phyloP scores from a whole-genome alignment of 192 early-diverging fungal genomes.

The Backusella macrospora region DNA sequence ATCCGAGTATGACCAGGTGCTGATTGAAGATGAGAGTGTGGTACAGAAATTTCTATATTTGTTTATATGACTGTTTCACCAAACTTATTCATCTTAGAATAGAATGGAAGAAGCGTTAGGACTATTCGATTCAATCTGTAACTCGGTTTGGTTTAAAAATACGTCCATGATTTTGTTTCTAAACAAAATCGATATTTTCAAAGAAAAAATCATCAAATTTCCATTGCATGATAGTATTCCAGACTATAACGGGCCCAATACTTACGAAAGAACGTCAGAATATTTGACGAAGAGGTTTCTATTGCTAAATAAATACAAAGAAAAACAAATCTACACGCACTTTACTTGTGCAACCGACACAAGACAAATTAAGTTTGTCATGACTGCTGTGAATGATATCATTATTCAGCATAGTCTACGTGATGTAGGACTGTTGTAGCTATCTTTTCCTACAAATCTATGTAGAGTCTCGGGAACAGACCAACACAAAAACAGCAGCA shows the following conservation, averaged over 20 bases:
- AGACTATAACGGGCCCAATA: conserved; percentile 76
- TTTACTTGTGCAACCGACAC: conserved; percentile 85
- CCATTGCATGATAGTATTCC: conserved; percentile 88
- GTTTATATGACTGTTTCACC: background rate
- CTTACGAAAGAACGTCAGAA: conserved; percentile 72
- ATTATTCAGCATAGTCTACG: conserved; percentile 82
- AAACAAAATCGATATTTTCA: conserved; percentile 97
- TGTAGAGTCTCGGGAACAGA: background rate
- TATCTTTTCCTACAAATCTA: background rate
- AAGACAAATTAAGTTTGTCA: conserved; percentile 81
- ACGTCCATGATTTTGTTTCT: conserved; percentile 96
- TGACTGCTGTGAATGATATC: conserved; percentile 84
- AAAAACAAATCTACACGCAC: conserved; percentile 82
- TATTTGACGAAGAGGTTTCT: conserved; percentile 80
- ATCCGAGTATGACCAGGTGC: conserved; percentile 92
- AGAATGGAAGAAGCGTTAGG: conserved; percentile 96
- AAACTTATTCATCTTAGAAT: conserved; percentile 55
- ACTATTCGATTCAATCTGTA: conserved; percentile 96
- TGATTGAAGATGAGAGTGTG: conserved; percentile 94
- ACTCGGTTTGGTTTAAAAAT: conserved; percentile 92
- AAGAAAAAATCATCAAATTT: conserved; percentile 79
- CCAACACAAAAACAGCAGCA: background rate
- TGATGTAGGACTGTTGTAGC: conserved; percentile 71
- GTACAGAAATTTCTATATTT: conserved; percentile 42
- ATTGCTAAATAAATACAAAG: conserved; percentile 67